Base-by-base conservation (phyloP, 2,329 filamentous ascomycete genomes). In the Cordyceps cicadae region DNA sequence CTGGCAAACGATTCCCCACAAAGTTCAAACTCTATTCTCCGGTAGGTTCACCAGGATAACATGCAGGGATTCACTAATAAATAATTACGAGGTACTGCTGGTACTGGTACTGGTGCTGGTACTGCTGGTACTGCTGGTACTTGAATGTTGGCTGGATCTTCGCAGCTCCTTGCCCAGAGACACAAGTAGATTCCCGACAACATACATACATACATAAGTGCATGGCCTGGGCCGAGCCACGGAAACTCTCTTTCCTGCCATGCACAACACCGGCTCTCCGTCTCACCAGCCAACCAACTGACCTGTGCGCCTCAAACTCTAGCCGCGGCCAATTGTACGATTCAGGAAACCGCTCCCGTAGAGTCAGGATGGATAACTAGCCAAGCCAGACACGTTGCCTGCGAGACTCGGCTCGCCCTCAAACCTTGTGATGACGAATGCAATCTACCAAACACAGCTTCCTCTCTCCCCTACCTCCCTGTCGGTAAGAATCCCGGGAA, bases 21-120 rank as follows among this genome's bases (percentile, higher is more conserved):
- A 48, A 17, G 39, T 53, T 9, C 50, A 39, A 59, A 59, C 57
- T 59, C 29, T 59, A 59, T 54, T 59, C 39, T 5, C 39, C 39
- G 37, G 37, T 53, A 59, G 19, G 24, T 19, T n/a, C 21, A n/a
- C n/a, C n/a, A n/a, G n/a, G n/a, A n/a, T n/a, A n/a, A n/a, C 37
- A 26, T 14, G 45, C 3, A 48, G 26, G 12, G 5, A 29, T 6
- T 7, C 3, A 29, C 5, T 6, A 8, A 8, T 29, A 8, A 8
- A 8, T 29, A 8, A 6, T 29, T 24, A 24, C 24, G 24, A 24
- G 5, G 29, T 7, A 29, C 24, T 24, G 24, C 3, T 24, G 24
- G 24, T 24, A 24, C 24, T 3, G 24, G 24, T 24, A 24, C 5
- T 6, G 3, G 29, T 29, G 5, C 29, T 29, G 5, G 29, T 29